Base-by-base conservation (phyloP, 2,329 filamentous ascomycete genomes). In the Sporothrix mexicana region DNA sequence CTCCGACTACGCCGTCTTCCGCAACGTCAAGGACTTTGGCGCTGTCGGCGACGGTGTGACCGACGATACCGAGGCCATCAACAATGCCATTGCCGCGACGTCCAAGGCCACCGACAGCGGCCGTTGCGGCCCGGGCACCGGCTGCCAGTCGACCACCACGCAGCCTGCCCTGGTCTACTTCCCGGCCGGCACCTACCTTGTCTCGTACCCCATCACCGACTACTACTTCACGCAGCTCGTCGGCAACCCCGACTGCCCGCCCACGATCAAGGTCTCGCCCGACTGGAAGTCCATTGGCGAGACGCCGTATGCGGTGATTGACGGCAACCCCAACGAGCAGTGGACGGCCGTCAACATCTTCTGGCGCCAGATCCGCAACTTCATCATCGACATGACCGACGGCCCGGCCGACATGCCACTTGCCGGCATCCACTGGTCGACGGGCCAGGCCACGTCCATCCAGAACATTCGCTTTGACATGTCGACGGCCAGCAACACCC, bases 61-160 rank as follows among this genome's bases (percentile, higher is more conserved):
- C 0, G 93, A 96, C 76, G 93, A 95, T 78, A 95, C 93, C 1
- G 84, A 83, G 10, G 88, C 88, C 17, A 88, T 96, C 73, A 91
- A 94, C 78, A 82, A 82, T 23, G 87, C 92, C 15, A 85, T 95
- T 74, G 84, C 87, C 72, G 78, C 79, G 3, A 36, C 69, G 20
- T 47, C 36, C 6, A 41, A 57, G 25, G 17, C 61, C 5, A 49
- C 36, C 1, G 12, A 13, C 17, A 57, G 68, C 6, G 71, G 64
- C 25, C 73, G 74, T 20, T 74, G 75, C 30, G 73, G 59, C 6
- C 59, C 73, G 3, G 73, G 72, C 45, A 62, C 51, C 13, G 66
- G 47, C 61, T 76, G 75, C 57, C 23, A 36, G 17, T 73, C 73
- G 15, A 75, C 74, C 9, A 76, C 74, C 20, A 74, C 72, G 0